A percentile compares a stretch with the other conserved stretches of the same genome.
phyloP scores from a whole-genome alignment of 345 rosid species.

The Citrus glauca region DNA sequence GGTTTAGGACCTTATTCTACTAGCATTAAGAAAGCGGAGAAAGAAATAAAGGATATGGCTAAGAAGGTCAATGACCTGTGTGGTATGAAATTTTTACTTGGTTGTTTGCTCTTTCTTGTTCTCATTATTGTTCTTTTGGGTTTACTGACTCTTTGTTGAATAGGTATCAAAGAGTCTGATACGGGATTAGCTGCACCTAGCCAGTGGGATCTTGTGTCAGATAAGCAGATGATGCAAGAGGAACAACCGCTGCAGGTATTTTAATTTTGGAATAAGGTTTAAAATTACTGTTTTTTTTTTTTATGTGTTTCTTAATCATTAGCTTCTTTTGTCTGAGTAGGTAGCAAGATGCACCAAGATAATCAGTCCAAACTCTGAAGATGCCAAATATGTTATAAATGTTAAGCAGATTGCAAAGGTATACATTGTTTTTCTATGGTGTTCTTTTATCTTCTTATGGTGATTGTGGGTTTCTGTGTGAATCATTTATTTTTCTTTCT shows the following conservation, averaged over 20 bases:
- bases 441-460: background rate
- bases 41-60: slow-evolving; percentile 87
- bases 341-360: slow-evolving; percentile 98
- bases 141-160: background rate
- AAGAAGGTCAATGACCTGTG: slow-evolving; percentile 86
- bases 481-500: background rate
- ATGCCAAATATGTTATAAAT: slow-evolving; percentile 92
- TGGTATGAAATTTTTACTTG: slow-evolving; percentile 40
- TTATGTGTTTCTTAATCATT: background rate
- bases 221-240: slow-evolving; percentile 99
- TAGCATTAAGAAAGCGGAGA: slow-evolving; percentile 82
- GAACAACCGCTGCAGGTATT: slow-evolving; percentile 89
- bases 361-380: slow-evolving; percentile 91
- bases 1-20: slow-evolving; percentile 92
- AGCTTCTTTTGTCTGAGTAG: slow-evolving; percentile 9
- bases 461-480: background rate
- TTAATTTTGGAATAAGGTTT: background rate
- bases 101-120: background rate
- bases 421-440: background rate
- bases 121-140: background rate
- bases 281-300: background rate
- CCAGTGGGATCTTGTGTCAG: slow-evolving; percentile 99
- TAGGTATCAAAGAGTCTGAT: slow-evolving; percentile 96
- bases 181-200: slow-evolving; percentile 97
- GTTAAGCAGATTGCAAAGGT: slow-evolving; percentile 99